Conservation (phyloP, 108 stramenopile genomes). For the Cyclostephanos invisitatus region DNA sequence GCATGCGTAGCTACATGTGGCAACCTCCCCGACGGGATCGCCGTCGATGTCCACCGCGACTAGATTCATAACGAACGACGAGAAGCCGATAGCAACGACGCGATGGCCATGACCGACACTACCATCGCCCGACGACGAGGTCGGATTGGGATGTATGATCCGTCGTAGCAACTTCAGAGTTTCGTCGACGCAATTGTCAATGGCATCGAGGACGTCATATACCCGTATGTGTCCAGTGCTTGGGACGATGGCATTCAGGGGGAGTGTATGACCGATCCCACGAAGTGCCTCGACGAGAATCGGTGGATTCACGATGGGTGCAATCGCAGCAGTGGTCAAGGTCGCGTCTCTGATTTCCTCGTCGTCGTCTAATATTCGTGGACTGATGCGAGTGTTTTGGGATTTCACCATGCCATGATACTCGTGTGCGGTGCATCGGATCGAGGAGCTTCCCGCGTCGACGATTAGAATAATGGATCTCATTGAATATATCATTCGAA, state of each 20-base stretch:
- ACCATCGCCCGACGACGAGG: neutral
- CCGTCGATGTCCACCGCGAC: conserved; percentile 59
- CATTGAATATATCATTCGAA: too few species aligned
- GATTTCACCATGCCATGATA: neutral
- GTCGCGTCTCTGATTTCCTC: neutral
- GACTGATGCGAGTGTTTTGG: conserved; percentile 25
- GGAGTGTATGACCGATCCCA: conserved; percentile 31
- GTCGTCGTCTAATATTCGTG: conserved; percentile 25
- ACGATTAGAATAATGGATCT: conserved; percentile 60
- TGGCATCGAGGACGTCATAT: conserved; percentile 44
- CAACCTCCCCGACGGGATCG: conserved; percentile 49
- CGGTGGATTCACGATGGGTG: neutral
- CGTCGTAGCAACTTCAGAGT: conserved; percentile 38
- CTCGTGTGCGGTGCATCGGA: conserved; percentile 47
- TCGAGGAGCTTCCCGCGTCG: conserved; percentile 70
- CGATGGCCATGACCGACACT: conserved; percentile 17
- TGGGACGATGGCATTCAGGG: conserved; percentile 47
- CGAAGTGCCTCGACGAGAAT: conserved; percentile 19
- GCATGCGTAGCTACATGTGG: conserved; percentile 79
- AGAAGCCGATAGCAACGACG: conserved; percentile 73
- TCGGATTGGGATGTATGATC: neutral
- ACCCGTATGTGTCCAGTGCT: conserved; percentile 56
- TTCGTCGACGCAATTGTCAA: conserved; percentile 67
- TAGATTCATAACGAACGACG: conserved; percentile 86
- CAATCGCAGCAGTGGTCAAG: neutral